Base-by-base conservation (phyloP, 805 yeast species). In the Starmerella gropengiesseri region DNA sequence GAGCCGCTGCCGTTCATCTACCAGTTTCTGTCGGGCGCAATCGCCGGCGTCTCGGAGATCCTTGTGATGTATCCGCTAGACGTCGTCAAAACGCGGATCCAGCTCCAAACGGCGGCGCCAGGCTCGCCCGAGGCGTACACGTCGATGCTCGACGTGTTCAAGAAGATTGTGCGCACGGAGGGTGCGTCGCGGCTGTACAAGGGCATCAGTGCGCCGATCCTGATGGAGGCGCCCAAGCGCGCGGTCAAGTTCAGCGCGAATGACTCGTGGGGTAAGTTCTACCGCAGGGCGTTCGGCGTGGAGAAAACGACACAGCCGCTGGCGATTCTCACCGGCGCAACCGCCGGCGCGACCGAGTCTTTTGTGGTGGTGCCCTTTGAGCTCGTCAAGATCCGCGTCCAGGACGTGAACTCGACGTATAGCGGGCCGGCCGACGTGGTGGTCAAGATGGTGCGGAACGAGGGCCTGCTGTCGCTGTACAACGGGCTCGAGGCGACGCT, bases 191-290 rank as follows among this genome's bases (percentile, higher is more conserved):
- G 91, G 50, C 72, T 89, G 45, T 91, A 91, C 66, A 78, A 87
- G 60, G 99, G 99, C 52, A 91, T 91, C 56, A 68, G 82, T 23
- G 95, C 98, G 19, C 99, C 99, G 26, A 84, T 91, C 54, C 70
- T 91, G 57, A 91, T 91, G 98, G 99, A 91, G 64, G 98, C 97
- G 12, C 98, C 98, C 51, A 91, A 91, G 71, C 78, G 99, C 69
- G 98, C 98, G 31, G 87, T 95, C 52, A 91, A 91, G 64, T 91
- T 91, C 61, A 96, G 97, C 40, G 95, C 96, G 49, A 91, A 91
- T 61, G 98, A 91, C 61, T 93, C 85, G 62, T 91, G 94, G 81
- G 89, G 94, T 41, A 80, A 80, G 62, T 63, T 86, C 53, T 89
- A 86, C 72, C 75, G 75, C 53, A 68, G 69, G 23, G 60, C 66